Evolutionary conservation across 2,329 filamentous ascomycete species (phyloP), one percentile per base, ranked within the genome.

Genomic region (Apiospora saccharicola): DNA sequence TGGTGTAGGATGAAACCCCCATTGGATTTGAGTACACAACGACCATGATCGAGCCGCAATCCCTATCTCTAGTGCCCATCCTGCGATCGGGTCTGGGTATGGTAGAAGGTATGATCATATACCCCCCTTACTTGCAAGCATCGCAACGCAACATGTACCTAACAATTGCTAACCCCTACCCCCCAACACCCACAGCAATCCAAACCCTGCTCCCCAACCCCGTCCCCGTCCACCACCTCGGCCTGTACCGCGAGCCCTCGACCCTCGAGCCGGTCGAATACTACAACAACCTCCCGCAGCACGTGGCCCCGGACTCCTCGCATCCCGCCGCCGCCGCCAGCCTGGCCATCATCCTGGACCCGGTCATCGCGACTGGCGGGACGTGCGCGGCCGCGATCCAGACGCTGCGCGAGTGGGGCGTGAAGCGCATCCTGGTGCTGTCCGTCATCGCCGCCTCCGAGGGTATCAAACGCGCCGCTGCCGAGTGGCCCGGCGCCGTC

Each of bases 201-300:
- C 92, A 96, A 85, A 91, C 91, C 41, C 88, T 98, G 78, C 94
- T 98, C 73, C 95, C 96, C 24, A 81, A 83, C 49, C 89, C 94
- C 19, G 93, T 96, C 44, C 92, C 95, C 8, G 90, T 98, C 75
- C 95, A 98, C 85, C 96, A 98, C 82, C 92, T 98, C 10, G 96
- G 96, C 76, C 92, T 98, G 79, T 98, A 96, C 87, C 94, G 95
- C 80, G 95, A 98, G 81, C 94, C 93, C 73, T 90, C 90, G 72
- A 96, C 94, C 64, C 91, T 98, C 72, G 91, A 94, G 78, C 94
- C 95, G 3, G 95, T 98, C 72, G 95, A 98, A 84, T 98, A 98
- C 89, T 98, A 98, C 89, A 98, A 98, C 87, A 98, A 98, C 83
- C 91, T 98, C 26, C 95, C 95, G 47, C 92, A 94, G 83, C 92